Percentiles rank a stretch among this genome's conserved stretches.
phyloP scores from a whole-genome alignment of 306 rosid genomes.

The Comarum palustre region DNA sequence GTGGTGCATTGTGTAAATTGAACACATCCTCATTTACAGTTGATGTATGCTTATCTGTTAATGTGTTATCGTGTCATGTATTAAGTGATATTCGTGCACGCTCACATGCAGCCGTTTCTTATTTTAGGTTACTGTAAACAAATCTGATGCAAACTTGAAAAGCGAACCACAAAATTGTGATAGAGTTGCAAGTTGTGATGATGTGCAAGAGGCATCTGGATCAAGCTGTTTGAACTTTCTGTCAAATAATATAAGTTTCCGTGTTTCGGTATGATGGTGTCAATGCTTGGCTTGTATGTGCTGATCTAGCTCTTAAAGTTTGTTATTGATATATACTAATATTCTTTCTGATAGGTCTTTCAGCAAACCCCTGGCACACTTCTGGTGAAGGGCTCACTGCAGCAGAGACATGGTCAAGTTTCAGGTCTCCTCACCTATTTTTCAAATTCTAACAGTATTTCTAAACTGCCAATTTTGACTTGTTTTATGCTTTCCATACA shows the following conservation, averaged over 20 bases:
- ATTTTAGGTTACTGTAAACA: constrained; percentile 52
- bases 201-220: constrained; percentile 27
- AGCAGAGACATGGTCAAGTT: constrained; percentile 44
- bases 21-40: constrained; percentile 65
- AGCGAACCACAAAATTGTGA: constrained; percentile 32
- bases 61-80: constrained; percentile 8
- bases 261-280: constrained; percentile 49
- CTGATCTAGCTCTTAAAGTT: constrained; percentile 14
- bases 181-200: constrained; percentile 30
- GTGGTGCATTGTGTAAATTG: constrained; percentile 56
- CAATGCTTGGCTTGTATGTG: constrained; percentile 15
- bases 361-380: constrained; percentile 85
- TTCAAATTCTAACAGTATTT: constrained; percentile 1
- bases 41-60: constrained; percentile 50
- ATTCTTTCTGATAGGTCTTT: constrained; percentile 55
- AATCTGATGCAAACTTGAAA: constrained; percentile 53
- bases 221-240: constrained; percentile 32
- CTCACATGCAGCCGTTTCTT: constrained; percentile 22
- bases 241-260: constrained; percentile 40
- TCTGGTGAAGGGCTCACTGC: constrained; percentile 78
- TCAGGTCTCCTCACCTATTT: constrained; percentile 50
- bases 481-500: background rate
- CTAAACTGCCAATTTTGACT: background rate
- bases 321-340: constrained; percentile 5
- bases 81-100: constrained; percentile 9